Evolutionary conservation across 2,329 filamentous ascomycete genomes (phyloP).

Genomic region (Arthrobotrys sinensis): DNA sequence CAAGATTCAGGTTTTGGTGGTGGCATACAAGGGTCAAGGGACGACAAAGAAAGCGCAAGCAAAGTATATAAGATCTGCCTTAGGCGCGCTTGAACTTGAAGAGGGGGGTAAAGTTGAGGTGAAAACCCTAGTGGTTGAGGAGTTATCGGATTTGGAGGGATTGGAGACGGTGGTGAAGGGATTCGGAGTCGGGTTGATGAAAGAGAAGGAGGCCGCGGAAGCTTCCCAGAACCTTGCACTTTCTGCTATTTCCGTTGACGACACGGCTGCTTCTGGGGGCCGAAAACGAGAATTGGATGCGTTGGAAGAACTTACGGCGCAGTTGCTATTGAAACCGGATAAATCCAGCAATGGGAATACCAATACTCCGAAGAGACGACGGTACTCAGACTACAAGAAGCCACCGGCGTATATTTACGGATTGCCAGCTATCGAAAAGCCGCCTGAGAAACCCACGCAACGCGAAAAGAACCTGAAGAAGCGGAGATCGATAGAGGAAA

Average conservation of each 20-base stretch:
- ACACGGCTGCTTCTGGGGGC: neutral
- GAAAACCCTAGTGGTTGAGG: slow-evolving; percentile 31
- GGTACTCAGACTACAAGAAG: slow-evolving; percentile 35
- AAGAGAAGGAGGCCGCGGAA: slow-evolving; percentile 18
- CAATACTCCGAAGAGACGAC: slow-evolving; percentile 36
- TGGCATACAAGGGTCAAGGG: slow-evolving; percentile 36
- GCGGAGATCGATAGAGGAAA: slow-evolving; percentile 38
- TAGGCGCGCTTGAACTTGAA: slow-evolving; percentile 40
- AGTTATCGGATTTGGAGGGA: slow-evolving; percentile 33
- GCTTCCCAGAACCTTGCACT: neutral
- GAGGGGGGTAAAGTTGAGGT: slow-evolving; percentile 36
- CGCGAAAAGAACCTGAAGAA: slow-evolving; percentile 35
- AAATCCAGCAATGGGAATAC: neutral
- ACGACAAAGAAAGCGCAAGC: slow-evolving; percentile 30
- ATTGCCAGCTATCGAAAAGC: slow-evolving; percentile 43
- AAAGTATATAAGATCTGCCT: slow-evolving; percentile 29
- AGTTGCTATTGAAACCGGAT: slow-evolving; percentile 37
- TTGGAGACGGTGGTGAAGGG: slow-evolving; percentile 31
- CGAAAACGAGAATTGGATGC: slow-evolving; percentile 48
- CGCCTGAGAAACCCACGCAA: slow-evolving; percentile 18
- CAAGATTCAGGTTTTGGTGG: slow-evolving; percentile 44
- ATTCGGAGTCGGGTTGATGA: slow-evolving; percentile 36
- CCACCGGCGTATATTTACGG: slow-evolving; percentile 46
- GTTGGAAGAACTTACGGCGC: slow-evolving; percentile 42
- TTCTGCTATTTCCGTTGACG: neutral